Evolutionary conservation across 306 rosid genomes (phyloP).

Genomic region (Hippophae tibetana): DNA sequence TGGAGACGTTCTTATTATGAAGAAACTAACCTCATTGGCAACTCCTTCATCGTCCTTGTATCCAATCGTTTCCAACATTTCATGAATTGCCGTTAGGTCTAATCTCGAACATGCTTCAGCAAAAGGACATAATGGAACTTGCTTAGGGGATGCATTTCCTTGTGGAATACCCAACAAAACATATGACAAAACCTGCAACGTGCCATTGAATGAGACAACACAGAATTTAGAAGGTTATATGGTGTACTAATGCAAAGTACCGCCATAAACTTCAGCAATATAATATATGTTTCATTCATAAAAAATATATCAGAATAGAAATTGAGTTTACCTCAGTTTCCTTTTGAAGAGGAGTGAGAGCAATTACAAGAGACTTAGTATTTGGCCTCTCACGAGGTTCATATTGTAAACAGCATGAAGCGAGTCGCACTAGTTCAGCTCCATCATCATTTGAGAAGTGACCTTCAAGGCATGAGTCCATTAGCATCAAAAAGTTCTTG

Average conservation of each 20-base stretch:
- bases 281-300: too few species aligned
- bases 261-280: slow-evolving; percentile 6
- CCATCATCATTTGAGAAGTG: slow-evolving; percentile 87
- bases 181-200: slow-evolving; percentile 57
- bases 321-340: slow-evolving; percentile 49
- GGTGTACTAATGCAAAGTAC: slow-evolving; percentile 1
- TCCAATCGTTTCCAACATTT: slow-evolving; percentile 72
- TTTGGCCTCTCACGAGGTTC: slow-evolving; percentile 96
- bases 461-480: slow-evolving; percentile 84
- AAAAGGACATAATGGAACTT: slow-evolving; percentile 57
- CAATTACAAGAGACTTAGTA: slow-evolving; percentile 70
- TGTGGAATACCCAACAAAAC: slow-evolving; percentile 71
- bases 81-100: slow-evolving; percentile 90
- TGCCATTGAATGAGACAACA: slow-evolving; percentile 23
- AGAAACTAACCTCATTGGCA: slow-evolving; percentile 68
- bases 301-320: too few species aligned
- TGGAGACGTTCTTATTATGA: neutral
- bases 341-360: slow-evolving; percentile 76
- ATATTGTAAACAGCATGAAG: slow-evolving; percentile 81
- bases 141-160: slow-evolving; percentile 41
- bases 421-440: slow-evolving; percentile 70
- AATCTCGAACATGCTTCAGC: slow-evolving; percentile 93
- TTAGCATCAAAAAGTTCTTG: slow-evolving; percentile 61
- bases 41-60: slow-evolving; percentile 97
- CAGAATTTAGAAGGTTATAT: neutral